These are phyloP conservation scores for Nigrospora sphaerica DNA, from an alignment of 2,329 filamentous ascomycete species.

Conservation along the genomic window DNA sequence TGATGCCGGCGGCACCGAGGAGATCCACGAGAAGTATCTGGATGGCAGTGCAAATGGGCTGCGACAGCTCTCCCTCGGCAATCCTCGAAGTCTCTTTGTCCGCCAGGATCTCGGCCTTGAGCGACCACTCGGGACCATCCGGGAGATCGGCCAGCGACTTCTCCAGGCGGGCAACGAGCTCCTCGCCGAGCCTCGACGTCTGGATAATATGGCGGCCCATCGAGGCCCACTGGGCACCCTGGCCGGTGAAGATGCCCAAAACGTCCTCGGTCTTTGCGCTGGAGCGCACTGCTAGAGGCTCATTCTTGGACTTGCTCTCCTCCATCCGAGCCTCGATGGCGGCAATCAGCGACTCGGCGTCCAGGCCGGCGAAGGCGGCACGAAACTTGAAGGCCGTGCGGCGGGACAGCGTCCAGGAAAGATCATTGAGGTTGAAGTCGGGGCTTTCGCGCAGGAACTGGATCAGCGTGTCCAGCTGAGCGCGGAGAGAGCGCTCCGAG, in stretches of 20 bases:
- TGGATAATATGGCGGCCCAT: constrained; percentile 19
- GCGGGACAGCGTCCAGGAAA: not conserved
- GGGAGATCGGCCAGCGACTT: not conserved
- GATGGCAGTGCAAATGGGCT: constrained; percentile 30
- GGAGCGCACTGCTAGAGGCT: not conserved
- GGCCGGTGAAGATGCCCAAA: constrained; percentile 24
- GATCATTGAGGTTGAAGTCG: not conserved
- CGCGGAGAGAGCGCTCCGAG: not conserved
- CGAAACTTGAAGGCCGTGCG: not conserved
- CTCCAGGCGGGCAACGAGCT: not conserved
- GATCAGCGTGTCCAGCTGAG: not conserved
- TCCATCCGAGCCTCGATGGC: not conserved
- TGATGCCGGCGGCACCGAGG: constrained; percentile 20
- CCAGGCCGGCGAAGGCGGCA: not conserved
- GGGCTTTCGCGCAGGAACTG: not conserved
- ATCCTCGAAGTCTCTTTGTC: constrained; percentile 11
- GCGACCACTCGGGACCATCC: constrained; percentile 12
- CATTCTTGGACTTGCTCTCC: not conserved
- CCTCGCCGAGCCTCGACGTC: not conserved
- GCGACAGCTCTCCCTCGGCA: constrained; percentile 17
- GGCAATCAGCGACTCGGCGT: not conserved
- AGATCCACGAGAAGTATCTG: constrained; percentile 32
- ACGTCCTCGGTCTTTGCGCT: constrained; percentile 5
- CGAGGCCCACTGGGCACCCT: constrained; percentile 25
- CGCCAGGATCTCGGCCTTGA: constrained; percentile 10